phyloP scores from a whole-genome alignment of 495 filamentous ascomycete genomes.

The Penicillium silybi region DNA sequence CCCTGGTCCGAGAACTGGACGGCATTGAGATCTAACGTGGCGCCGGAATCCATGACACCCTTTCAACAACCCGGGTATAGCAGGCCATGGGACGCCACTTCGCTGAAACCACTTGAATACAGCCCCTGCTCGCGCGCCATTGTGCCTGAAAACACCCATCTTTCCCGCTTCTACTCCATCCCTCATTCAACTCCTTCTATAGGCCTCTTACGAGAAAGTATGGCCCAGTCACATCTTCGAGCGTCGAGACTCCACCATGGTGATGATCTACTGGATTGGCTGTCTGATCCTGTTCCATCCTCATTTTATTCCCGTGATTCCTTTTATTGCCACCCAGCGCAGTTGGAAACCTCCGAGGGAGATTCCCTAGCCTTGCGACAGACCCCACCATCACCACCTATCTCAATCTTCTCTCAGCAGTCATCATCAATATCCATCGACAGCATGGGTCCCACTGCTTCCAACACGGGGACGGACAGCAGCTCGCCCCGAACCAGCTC shows the following conservation, averaged over 20 bases:
- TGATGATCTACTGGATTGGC: not conserved
- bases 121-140: slow-evolving; percentile 4
- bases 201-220: not conserved
- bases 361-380: not conserved
- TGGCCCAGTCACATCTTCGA: not conserved
- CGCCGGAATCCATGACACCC: slow-evolving; percentile 16
- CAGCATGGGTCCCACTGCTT: slow-evolving; percentile 11
- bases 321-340: not conserved
- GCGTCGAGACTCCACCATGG: not conserved
- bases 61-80: slow-evolving; percentile 15
- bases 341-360: not conserved
- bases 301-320: not conserved
- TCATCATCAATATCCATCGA: slow-evolving; percentile 5
- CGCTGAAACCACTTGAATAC: slow-evolving; percentile 5
- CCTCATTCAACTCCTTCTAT: not conserved
- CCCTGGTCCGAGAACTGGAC: slow-evolving; percentile 23
- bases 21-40: slow-evolving; percentile 22
- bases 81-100: slow-evolving; percentile 3
- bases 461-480: slow-evolving; percentile 1
- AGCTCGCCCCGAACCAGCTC: slow-evolving; percentile 15
- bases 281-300: not conserved
- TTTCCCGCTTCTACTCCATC: not conserved
- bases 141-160: slow-evolving; percentile 4
- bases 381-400: slow-evolving; percentile 21
- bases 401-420: slow-evolving; percentile 21